phyloP scores from a whole-genome alignment of 2,329 filamentous ascomycete species.

The Talaromyces piceae region DNA sequence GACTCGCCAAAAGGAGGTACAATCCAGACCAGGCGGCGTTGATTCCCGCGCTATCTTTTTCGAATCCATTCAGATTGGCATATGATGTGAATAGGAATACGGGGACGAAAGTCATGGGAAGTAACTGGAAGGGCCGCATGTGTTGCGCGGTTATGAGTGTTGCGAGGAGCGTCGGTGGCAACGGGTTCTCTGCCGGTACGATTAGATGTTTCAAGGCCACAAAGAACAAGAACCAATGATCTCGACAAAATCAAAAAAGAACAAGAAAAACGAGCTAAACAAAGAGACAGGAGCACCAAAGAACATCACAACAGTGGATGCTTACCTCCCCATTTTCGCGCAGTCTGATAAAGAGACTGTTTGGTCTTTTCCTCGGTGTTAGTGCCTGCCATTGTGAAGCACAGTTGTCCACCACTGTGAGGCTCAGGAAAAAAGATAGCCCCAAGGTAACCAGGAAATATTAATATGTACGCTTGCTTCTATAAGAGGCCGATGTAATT shows the following conservation, averaged over 20 bases:
- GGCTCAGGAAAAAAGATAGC: not conserved
- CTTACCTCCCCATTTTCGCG: constrained; percentile 38
- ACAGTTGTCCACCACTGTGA: not conserved
- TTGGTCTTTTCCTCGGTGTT: constrained; percentile 29
- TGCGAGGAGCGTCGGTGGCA: constrained; percentile 58
- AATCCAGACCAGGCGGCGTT: constrained; percentile 59
- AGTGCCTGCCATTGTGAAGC: constrained; percentile 11
- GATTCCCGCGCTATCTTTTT: constrained; percentile 56
- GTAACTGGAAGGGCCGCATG: constrained; percentile 56
- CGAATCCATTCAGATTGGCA: constrained; percentile 55
- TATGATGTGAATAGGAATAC: constrained; percentile 60
- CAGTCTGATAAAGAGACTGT: constrained; percentile 31
- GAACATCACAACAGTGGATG: too few species aligned
- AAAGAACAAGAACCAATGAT: not conserved
- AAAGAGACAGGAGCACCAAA: not conserved
- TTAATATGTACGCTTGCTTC: too few species aligned
- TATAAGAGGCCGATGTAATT: not conserved
- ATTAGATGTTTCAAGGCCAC: not conserved
- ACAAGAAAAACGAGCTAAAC: too few species aligned
- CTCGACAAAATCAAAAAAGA: not conserved
- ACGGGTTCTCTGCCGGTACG: constrained; percentile 47
- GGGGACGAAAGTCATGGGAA: constrained; percentile 62
- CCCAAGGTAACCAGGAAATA: too few species aligned
- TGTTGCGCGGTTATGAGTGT: constrained; percentile 61
- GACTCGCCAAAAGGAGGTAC: constrained; percentile 55